A percentile compares a stretch with the other conserved stretches of the same genome.
These are phyloP conservation scores for Syncephalastrum sp. DNA, from an alignment of 371 early-diverging fungal species.

Conservation along the genomic window DNA sequence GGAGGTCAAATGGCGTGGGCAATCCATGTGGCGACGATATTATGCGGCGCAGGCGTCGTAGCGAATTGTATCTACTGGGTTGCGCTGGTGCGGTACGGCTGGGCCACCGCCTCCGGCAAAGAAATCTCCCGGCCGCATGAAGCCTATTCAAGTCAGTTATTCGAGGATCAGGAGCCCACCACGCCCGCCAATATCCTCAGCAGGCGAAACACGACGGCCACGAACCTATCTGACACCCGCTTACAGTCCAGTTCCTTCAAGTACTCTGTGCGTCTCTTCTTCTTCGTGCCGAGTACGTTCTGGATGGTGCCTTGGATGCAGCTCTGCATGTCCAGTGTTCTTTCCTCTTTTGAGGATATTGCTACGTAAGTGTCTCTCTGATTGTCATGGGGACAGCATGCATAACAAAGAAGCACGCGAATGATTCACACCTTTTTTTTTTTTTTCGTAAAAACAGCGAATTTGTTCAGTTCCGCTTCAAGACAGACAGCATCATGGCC, in stretches of 20 bases:
- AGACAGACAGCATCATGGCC: slow-evolving; percentile 42
- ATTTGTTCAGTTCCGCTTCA: slow-evolving; percentile 44
- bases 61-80: slow-evolving; percentile 35
- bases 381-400: too few species aligned
- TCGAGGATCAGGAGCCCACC: not conserved
- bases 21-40: slow-evolving; percentile 36
- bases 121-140: slow-evolving; percentile 22
- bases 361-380: slow-evolving; percentile 32
- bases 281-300: slow-evolving; percentile 39
- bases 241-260: slow-evolving; percentile 7
- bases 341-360: slow-evolving; percentile 46
- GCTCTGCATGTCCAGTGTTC: slow-evolving; percentile 43
- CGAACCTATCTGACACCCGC: not conserved
- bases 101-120: slow-evolving; percentile 31
- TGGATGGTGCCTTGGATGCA: slow-evolving; percentile 50
- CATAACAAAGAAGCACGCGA: not conserved
- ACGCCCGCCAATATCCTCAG: not conserved
- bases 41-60: slow-evolving; percentile 33
- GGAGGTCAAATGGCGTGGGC: slow-evolving; percentile 21
- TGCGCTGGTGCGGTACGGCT: slow-evolving; percentile 35
- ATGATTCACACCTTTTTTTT: not conserved
- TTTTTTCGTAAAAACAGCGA: slow-evolving; percentile 20
- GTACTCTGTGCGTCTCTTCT: slow-evolving; percentile 25
- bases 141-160: slow-evolving; percentile 5
- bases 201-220: too few species aligned